Evolutionary conservation across 2,329 filamentous ascomycete species (phyloP).

Genomic region (Coccinonectria pachysandricola): DNA sequence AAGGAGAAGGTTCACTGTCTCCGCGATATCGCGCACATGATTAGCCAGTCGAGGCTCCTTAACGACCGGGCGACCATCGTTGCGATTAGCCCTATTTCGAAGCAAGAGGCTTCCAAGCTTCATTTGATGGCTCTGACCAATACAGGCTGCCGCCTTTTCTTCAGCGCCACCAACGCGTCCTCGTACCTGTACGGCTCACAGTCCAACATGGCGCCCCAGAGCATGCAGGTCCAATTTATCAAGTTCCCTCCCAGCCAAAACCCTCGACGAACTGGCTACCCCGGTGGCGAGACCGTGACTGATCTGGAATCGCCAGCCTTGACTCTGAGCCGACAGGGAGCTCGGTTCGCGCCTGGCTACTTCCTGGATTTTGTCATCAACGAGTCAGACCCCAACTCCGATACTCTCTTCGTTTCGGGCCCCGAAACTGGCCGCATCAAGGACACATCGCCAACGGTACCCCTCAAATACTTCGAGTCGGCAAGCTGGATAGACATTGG

Average conservation of each 20-base stretch:
- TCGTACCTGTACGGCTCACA: constrained; percentile 53
- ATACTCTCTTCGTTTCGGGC: constrained; percentile 71
- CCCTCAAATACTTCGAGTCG: constrained; percentile 62
- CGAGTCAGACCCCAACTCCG: constrained; percentile 48
- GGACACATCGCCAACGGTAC: constrained; percentile 40
- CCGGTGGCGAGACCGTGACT: constrained; percentile 29
- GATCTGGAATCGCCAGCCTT: constrained; percentile 40
- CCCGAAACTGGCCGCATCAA: constrained; percentile 84
- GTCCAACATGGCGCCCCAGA: constrained; percentile 63
- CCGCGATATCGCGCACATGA: constrained; percentile 77
- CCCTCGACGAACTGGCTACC: constrained; percentile 20
- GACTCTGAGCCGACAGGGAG: constrained; percentile 39
- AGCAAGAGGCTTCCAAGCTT: constrained; percentile 67
- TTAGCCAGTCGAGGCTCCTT: constrained; percentile 61
- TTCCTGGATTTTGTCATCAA: constrained; percentile 76
- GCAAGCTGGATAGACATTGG: constrained; percentile 70
- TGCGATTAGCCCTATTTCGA: constrained; percentile 75
- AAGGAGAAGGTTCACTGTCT: constrained; percentile 52
- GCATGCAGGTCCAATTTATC: constrained; percentile 96
- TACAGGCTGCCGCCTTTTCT: constrained; percentile 82
- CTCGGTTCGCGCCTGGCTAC: constrained; percentile 73
- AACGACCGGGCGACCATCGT: constrained; percentile 63
- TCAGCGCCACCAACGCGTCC: constrained; percentile 77
- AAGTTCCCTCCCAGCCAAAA: constrained; percentile 66
- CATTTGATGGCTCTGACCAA: constrained; percentile 85